Conservation (phyloP, 768 basidiomycete genomes). For the Antrodiella citrinella region DNA sequence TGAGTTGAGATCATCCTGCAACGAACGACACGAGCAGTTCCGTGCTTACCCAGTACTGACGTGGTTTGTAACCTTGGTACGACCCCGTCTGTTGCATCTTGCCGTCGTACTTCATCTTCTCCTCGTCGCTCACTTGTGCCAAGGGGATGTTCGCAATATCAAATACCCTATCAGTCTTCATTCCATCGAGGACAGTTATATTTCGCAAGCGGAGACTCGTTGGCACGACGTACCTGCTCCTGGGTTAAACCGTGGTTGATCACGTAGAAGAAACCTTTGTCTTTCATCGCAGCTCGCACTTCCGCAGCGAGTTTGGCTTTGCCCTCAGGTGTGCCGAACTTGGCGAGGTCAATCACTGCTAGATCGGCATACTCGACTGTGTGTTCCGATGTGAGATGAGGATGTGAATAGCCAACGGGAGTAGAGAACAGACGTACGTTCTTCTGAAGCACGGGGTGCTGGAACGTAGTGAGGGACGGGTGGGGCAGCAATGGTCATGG, state of each 20-base stretch:
- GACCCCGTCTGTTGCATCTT: slow-evolving; percentile 34
- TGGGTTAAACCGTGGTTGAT: slow-evolving; percentile 23
- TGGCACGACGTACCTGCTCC: slow-evolving; percentile 14
- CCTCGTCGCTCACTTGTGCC: slow-evolving; percentile 24
- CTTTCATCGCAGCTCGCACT: slow-evolving; percentile 21
- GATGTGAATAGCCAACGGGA: no score
- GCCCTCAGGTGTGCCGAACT: slow-evolving; percentile 19
- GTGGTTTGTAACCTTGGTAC: slow-evolving; percentile 49
- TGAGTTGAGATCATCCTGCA: not conserved
- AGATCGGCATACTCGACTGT: slow-evolving; percentile 28
- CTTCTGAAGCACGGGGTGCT: not conserved
- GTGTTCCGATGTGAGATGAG: not conserved
- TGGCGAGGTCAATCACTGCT: slow-evolving; percentile 23
- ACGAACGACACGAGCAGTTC: not conserved
- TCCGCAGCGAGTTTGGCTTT: slow-evolving; percentile 18
- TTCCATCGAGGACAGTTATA: not conserved
- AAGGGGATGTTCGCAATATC: slow-evolving; percentile 31
- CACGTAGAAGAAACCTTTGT: slow-evolving; percentile 25
- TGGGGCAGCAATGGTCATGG: not conserved
- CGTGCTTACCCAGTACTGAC: slow-evolving; percentile 41
- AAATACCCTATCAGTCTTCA: slow-evolving; percentile 26
- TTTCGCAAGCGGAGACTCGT: not conserved
- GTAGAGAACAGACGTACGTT: not conserved
- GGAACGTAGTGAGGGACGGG: not conserved
- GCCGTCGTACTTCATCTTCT: slow-evolving; percentile 24